A percentile compares a stretch with the other conserved stretches of the same genome.
Conservation (phyloP, 1,284 basidiomycete genomes). For the Moniliophthora roreri region DNA sequence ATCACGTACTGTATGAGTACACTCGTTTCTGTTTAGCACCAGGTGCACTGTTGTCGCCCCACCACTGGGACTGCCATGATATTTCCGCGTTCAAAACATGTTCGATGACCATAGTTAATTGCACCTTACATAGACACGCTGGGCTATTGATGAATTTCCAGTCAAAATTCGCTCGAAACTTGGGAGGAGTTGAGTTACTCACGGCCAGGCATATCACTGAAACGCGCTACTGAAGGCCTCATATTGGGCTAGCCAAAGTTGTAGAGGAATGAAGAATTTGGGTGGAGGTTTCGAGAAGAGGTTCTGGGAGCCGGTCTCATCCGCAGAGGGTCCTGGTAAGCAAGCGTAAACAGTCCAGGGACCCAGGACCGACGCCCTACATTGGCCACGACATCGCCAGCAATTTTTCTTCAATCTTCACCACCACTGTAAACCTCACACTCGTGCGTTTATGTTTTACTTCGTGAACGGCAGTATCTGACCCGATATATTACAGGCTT, state of each 20-base stretch:
- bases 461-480: too few species aligned
- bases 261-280: neutral
- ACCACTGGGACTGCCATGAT: conserved; percentile 76
- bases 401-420: neutral
- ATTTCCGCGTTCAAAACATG: conserved; percentile 3
- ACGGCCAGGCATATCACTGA: conserved; percentile 81
- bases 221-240: conserved; percentile 64
- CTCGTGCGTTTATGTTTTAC: neutral
- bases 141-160: conserved; percentile 33
- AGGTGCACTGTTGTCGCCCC: conserved; percentile 74
- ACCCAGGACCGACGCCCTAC: neutral
- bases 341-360: conserved; percentile 3
- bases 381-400: neutral
- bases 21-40: conserved; percentile 77
- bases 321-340: neutral
- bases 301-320: conserved; percentile 1
- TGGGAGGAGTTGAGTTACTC: conserved; percentile 27
- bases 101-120: conserved; percentile 4
- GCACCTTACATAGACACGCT: conserved; percentile 64
- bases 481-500: neutral
- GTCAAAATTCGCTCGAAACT: conserved; percentile 7
- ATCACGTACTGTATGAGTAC: conserved; percentile 73
- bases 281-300: neutral
- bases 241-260: conserved; percentile 36
- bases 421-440: neutral